Base-by-base conservation (phyloP, 2,329 filamentous ascomycete species). In the Arthrinium phaeospermum region DNA sequence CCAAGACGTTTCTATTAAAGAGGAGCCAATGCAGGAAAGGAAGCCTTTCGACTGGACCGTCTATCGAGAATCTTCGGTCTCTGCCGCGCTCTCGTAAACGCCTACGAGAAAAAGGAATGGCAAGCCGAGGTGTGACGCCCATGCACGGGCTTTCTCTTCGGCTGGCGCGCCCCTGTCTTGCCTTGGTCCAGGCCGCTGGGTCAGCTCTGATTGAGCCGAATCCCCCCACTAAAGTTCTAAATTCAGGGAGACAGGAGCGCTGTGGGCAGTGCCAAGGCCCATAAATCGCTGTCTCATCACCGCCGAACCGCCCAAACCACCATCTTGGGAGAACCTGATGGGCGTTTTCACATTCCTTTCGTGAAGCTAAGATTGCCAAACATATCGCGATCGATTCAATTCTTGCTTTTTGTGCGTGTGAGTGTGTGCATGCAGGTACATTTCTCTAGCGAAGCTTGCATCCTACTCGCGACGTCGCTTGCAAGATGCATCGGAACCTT, bases 201-300 rank as follows among this genome's bases (percentile, higher is more conserved):
- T 37, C 53, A 34, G 27, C 53, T 22, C n/a, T 27, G 14, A 27
- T 12, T 53, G 49, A 53, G n/a, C n/a, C n/a, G 4, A 27, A n/a
- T 1, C 24, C 53, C 30, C 30, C 53, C 53, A 61, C 53, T 61
- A 61, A 61, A 19, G 1, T 2, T 5, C 53, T 12, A 61, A 61
- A 61, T 61, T 61, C 53, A 61, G 53, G 53, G 53, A 34, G 53
- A n/a, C 53, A 37, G 53, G 7, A 61, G 53, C 53, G 53, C 53
- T 37, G 19, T 37, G 53, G 53, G 30, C 16, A 61, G 8, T 37
- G 53, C 53, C 16, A 61, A 37, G 53, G 30, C 53, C 53, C 53
- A n/a, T 61, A 37, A 64, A 64, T 64, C 57, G 34, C 16, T 22
- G 53, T 22, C 57, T 64, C 57, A 64, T 64, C 57, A 37, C 57